A percentile compares a stretch with the other conserved stretches of the same genome.
These are phyloP conservation scores for Fusarium nelsonii DNA, from an alignment of 2,329 filamentous ascomycete genomes.

Conservation along the genomic window DNA sequence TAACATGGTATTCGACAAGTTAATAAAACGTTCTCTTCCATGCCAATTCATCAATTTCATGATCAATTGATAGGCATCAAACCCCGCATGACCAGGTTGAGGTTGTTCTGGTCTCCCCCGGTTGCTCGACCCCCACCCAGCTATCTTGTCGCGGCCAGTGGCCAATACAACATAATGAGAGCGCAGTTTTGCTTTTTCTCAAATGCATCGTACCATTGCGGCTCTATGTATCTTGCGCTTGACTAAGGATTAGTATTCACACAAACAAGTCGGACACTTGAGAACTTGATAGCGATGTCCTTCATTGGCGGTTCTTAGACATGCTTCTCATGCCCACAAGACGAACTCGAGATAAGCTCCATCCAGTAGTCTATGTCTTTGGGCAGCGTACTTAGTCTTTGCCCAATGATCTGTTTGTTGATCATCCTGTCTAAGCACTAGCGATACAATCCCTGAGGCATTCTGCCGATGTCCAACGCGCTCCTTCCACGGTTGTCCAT, in stretches of 20 bases:
- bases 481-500: conserved; percentile 15
- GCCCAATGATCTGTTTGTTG: conserved; percentile 1
- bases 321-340: conserved; percentile 8
- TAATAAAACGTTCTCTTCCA: conserved; percentile 29
- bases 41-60: conserved; percentile 12
- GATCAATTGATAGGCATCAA: conserved; percentile 25
- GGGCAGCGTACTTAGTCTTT: conserved; percentile 17
- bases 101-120: conserved; percentile 6
- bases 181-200: conserved; percentile 39
- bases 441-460: conserved; percentile 21
- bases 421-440: conserved; percentile 25
- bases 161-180: conserved; percentile 14
- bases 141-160: conserved; percentile 14
- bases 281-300: conserved; percentile 17
- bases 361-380: conserved; percentile 8
- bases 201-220: conserved; percentile 41
- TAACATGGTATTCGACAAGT: conserved; percentile 20
- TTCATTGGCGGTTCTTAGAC: conserved; percentile 9
- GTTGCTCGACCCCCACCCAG: conserved; percentile 25
- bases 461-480: conserved; percentile 15
- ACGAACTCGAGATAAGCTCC: conserved; percentile 17
- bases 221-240: conserved; percentile 7
- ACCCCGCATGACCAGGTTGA: conserved; percentile 25
- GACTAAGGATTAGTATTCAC: conserved; percentile 12
- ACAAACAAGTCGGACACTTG: conserved; percentile 27